These are phyloP conservation scores for Amanita rimosa DNA, from an alignment of 768 basidiomycete genomes.

Conservation along the genomic window DNA sequence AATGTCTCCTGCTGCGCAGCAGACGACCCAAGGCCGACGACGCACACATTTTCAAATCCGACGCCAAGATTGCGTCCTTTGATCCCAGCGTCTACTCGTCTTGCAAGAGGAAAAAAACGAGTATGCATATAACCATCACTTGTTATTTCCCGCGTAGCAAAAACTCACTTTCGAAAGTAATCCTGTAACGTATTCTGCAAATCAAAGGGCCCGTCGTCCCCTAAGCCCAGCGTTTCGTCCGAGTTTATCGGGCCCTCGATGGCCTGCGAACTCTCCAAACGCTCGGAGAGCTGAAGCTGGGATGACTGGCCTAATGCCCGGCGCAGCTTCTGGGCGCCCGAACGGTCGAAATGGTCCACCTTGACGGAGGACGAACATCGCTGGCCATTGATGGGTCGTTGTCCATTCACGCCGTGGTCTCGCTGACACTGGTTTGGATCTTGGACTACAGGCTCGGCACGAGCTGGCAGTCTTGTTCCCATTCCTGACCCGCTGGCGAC, in stretches of 20 bases:
- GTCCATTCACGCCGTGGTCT: no score
- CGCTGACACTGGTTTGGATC: not conserved
- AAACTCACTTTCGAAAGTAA: constrained; percentile 21
- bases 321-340: constrained; percentile 31
- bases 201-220: constrained; percentile 19
- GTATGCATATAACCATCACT: constrained; percentile 4
- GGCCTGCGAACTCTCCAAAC: not conserved
- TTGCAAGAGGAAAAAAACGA: constrained; percentile 11
- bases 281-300: not conserved
- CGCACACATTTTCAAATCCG: constrained; percentile 43
- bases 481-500: not conserved
- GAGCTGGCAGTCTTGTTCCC: not conserved
- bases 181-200: constrained; percentile 22
- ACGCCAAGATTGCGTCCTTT: constrained; percentile 49
- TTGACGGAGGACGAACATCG: constrained; percentile 21
- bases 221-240: constrained; percentile 13
- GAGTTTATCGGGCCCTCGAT: constrained; percentile 12
- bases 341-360: constrained; percentile 42
- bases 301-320: constrained; percentile 19
- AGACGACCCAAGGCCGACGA: constrained; percentile 46
- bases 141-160: not conserved
- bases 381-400: not conserved
- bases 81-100: constrained; percentile 37
- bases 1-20: constrained; percentile 48
- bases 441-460: not conserved